Conservation (phyloP, 371 early-diverging fungal species). For the Mortierella sp. region DNA sequence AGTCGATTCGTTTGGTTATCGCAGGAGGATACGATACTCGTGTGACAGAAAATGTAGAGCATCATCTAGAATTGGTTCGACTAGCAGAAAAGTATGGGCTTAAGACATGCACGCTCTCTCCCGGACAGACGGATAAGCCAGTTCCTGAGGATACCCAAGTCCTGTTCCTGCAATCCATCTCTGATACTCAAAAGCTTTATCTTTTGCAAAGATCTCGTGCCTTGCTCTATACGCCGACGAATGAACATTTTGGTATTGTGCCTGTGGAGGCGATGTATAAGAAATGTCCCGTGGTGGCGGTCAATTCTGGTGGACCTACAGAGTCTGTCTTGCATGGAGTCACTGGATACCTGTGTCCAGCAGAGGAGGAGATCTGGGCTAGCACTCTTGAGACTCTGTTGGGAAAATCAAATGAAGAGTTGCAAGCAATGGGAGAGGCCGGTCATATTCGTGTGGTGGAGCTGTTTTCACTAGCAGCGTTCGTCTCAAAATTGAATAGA, state of each 20-base stretch:
- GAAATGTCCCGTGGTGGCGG: slow-evolving; percentile 88
- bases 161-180: slow-evolving; percentile 90
- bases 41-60: slow-evolving; percentile 88
- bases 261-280: slow-evolving; percentile 97
- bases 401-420: slow-evolving; percentile 25
- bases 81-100: slow-evolving; percentile 66
- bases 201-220: slow-evolving; percentile 74
- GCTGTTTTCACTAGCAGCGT: slow-evolving; percentile 76
- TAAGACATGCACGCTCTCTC: slow-evolving; percentile 58
- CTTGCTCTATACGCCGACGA: slow-evolving; percentile 91
- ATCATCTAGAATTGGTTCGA: slow-evolving; percentile 76
- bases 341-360: slow-evolving; percentile 83
- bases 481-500: slow-evolving; percentile 76
- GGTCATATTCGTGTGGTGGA: slow-evolving; percentile 75
- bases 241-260: slow-evolving; percentile 97
- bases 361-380: slow-evolving; percentile 76
- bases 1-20: slow-evolving; percentile 74
- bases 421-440: slow-evolving; percentile 56
- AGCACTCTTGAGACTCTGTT: slow-evolving; percentile 67
- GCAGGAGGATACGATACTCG: slow-evolving; percentile 93
- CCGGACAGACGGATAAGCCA: slow-evolving; percentile 50
- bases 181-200: slow-evolving; percentile 81
- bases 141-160: slow-evolving; percentile 71
- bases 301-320: slow-evolving; percentile 88
- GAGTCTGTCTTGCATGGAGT: slow-evolving; percentile 80